These are phyloP conservation scores for Aphanomyces euteiches DNA, from an alignment of 352 stramenopile species.

Conservation along the genomic window DNA sequence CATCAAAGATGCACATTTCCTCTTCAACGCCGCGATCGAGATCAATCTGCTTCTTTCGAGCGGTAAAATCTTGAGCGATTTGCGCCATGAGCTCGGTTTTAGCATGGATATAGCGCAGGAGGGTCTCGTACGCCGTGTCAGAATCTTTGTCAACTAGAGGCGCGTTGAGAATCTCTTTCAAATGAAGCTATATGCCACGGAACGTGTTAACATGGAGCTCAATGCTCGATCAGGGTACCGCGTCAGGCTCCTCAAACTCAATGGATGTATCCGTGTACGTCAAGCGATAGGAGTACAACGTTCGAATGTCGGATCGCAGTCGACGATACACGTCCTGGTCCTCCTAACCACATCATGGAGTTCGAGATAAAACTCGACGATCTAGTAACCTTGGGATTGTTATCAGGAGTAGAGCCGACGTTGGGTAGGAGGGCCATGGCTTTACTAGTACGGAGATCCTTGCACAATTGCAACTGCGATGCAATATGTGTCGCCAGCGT, in stretches of 20 bases:
- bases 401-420: conserved; percentile 31
- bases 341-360: not conserved
- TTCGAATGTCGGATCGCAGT: conserved; percentile 54
- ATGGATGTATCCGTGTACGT: conserved; percentile 25
- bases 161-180: conserved; percentile 58
- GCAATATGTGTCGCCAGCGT: conserved; percentile 71
- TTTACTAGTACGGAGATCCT: conserved; percentile 53
- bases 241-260: not conserved
- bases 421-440: conserved; percentile 42
- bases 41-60: conserved; percentile 60
- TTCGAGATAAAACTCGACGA: too few relatives aligned
- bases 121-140: not conserved
- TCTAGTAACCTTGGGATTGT: conserved; percentile 37
- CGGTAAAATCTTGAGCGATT: conserved; percentile 68
- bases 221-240: too few relatives aligned
- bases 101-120: conserved; percentile 46
- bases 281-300: conserved; percentile 64
- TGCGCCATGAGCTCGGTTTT: conserved; percentile 62
- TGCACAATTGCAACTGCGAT: conserved; percentile 64
- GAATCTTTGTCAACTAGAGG: conserved; percentile 36
- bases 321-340: conserved; percentile 18
- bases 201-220: conserved; percentile 25
- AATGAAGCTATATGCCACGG: conserved; percentile 1
- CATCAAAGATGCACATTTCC: not conserved
- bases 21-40: conserved; percentile 44